Evolutionary conservation across 2,329 filamentous ascomycete genomes (phyloP).

Genomic region (Simplicillium sp.): DNA sequence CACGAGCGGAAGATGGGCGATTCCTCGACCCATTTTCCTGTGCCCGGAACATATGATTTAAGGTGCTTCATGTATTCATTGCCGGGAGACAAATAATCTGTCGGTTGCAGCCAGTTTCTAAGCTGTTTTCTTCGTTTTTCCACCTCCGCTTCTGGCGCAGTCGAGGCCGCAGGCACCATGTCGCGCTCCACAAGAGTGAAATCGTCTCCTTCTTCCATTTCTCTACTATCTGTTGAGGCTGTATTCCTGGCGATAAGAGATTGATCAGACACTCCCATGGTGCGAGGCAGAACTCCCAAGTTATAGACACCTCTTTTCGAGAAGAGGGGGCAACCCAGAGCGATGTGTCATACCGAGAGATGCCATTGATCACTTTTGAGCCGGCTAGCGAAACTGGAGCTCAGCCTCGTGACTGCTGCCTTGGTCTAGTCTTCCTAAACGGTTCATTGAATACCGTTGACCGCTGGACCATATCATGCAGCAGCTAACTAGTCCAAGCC

Average conservation of each 20-base stretch:
- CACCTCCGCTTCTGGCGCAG: not conserved
- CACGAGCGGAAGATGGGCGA: constrained; percentile 6
- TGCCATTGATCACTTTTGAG: no score
- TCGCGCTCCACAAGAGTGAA: constrained; percentile 1
- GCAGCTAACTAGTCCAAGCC: no score
- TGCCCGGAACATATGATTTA: constrained; percentile 13
- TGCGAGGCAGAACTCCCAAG: no score
- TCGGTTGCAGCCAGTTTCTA: constrained; percentile 16
- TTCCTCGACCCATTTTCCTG: constrained; percentile 15
- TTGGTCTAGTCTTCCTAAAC: no score
- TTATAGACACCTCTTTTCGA: no score
- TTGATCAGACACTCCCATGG: no score
- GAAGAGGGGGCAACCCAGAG: no score
- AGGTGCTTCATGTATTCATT: constrained; percentile 16
- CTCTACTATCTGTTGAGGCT: not conserved
- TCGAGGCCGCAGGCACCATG: constrained; percentile 1
- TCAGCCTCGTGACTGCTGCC: no score
- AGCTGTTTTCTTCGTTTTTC: not conserved
- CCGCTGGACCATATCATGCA: no score
- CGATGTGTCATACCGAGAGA: no score
- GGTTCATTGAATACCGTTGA: no score
- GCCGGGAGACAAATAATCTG: constrained; percentile 15
- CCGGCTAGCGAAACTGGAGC: no score
- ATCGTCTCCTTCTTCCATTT: not conserved
- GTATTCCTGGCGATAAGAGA: not conserved